Conservation (phyloP, 2,329 filamentous ascomycete genomes). For the Calonectria montana region DNA sequence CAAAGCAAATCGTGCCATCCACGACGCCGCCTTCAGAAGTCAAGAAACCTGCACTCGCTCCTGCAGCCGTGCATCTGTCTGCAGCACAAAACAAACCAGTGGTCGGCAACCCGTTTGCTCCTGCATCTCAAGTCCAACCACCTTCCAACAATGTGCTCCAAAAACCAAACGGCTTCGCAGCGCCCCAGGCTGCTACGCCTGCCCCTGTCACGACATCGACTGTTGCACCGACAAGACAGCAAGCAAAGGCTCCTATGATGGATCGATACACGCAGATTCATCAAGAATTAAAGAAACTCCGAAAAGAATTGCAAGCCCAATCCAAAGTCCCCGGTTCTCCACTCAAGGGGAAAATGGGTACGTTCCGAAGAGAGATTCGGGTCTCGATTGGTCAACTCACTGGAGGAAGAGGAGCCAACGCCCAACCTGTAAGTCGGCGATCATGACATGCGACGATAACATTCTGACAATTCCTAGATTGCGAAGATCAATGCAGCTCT, state of each 20-base stretch:
- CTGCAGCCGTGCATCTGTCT: constrained; percentile 24
- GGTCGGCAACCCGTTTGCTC: constrained; percentile 33
- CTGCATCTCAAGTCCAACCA: constrained; percentile 26
- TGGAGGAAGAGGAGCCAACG: constrained; percentile 71
- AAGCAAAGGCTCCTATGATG: constrained; percentile 24
- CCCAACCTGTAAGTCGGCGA: constrained; percentile 49
- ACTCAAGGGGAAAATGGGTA: constrained; percentile 75
- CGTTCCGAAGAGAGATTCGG: constrained; percentile 77
- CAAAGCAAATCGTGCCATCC: constrained; percentile 34
- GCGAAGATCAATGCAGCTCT: constrained; percentile 56
- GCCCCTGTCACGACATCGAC: background rate
- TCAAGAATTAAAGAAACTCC: constrained; percentile 72
- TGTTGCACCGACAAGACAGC: constrained; percentile 23
- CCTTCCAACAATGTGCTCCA: constrained; percentile 26
- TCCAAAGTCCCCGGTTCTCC: constrained; percentile 57
- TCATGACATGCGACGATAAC: background rate
- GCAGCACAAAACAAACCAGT: constrained; percentile 39
- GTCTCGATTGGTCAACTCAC: constrained; percentile 81
- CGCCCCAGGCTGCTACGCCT: constrained; percentile 13
- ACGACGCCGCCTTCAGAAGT: constrained; percentile 32
- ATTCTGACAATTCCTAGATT: constrained; percentile 44
- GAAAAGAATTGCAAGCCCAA: constrained; percentile 72
- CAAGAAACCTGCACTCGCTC: constrained; percentile 30
- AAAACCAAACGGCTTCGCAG: constrained; percentile 28
- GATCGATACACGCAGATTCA: constrained; percentile 71